Evolutionary conservation across 345 rosid species (phyloP), one percentile per base, ranked within the genome.

Genomic region (Brassica cretica): DNA sequence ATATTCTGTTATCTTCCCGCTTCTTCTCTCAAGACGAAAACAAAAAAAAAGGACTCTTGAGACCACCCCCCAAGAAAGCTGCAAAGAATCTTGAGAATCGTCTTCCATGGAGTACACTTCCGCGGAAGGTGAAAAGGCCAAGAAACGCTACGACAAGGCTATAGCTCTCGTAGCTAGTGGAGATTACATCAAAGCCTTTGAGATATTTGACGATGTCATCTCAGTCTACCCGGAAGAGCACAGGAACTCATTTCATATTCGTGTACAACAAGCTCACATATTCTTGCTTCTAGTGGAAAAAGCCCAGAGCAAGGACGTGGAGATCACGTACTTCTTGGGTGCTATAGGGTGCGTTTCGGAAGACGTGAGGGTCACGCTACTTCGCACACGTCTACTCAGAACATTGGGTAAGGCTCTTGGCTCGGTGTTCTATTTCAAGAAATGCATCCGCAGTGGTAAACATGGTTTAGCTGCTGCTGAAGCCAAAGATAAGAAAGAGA

Each of bases 111-210:
- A 62, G 8, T 30, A 44, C 49, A 4, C 5, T 18, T 25, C 46
- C 6, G 7, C 2, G 2, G 7, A 1, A 16, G 55, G 53, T 55
- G 39, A 0, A 2, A 2, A 66, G 1, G 6, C 1, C 14, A 21
- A 19, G 4, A 3, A 64, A 19, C 14, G 53, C 64, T 19, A n/a
- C 12, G 1, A 41, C 8, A 66, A 18, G 5, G 74, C 79, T 18
- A 14, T 44, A 41, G n/a, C n/a, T 41, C 15, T 7, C 35, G 27
- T 1, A 12, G 14, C 0, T 8, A 0, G 2, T 3, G 51, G 5
- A 3, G 63, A 32, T 19, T 33, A 62, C 69, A 16, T 62, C 64
- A 21, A 62, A 3, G 70, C 70, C 53, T 76, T 76, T 70, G 75
- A 68, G 64, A 8, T 21, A n/a, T 8, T 51, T 18, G 80, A 76